Conservation (phyloP, 306 rosid species). For the Fragaria ananassa region DNA sequence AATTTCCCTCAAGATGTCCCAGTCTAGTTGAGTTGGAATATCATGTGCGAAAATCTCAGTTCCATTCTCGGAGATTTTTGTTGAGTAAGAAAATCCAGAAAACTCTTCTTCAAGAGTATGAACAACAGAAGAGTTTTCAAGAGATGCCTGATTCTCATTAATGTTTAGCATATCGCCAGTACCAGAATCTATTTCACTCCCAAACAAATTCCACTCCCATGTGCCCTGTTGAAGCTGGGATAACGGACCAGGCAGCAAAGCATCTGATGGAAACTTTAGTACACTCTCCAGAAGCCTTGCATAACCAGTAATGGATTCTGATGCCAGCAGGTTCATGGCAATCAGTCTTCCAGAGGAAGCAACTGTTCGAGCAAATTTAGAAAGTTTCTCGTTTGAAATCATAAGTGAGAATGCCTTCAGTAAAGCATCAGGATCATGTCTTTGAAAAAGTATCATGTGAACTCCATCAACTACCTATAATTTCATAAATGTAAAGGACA, state of each 20-base stretch:
- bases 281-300: conserved; percentile 90
- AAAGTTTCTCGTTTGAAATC: conserved; percentile 80
- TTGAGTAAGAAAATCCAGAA: conserved; percentile 35
- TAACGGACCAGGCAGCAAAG: conserved; percentile 61
- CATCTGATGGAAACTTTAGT: conserved; percentile 76
- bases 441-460: conserved; percentile 62
- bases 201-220: conserved; percentile 83
- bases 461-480: conserved; percentile 75
- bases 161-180: conserved; percentile 22
- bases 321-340: conserved; percentile 73
- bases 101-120: conserved; percentile 64
- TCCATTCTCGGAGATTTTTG: conserved; percentile 43
- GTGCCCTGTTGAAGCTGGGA: conserved; percentile 63
- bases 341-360: conserved; percentile 82
- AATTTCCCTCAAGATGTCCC: conserved; percentile 68
- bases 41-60: conserved; percentile 42
- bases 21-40: conserved; percentile 56
- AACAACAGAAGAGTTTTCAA: conserved; percentile 43
- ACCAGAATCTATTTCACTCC: conserved; percentile 39
- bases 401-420: conserved; percentile 68
- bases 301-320: conserved; percentile 75
- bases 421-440: conserved; percentile 76
- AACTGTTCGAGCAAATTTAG: conserved; percentile 69
- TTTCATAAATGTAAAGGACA: conserved; percentile 21
- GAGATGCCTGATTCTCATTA: conserved; percentile 30